Base-by-base conservation (phyloP, 306 rosid species). In the Vigna unguiculata region DNA sequence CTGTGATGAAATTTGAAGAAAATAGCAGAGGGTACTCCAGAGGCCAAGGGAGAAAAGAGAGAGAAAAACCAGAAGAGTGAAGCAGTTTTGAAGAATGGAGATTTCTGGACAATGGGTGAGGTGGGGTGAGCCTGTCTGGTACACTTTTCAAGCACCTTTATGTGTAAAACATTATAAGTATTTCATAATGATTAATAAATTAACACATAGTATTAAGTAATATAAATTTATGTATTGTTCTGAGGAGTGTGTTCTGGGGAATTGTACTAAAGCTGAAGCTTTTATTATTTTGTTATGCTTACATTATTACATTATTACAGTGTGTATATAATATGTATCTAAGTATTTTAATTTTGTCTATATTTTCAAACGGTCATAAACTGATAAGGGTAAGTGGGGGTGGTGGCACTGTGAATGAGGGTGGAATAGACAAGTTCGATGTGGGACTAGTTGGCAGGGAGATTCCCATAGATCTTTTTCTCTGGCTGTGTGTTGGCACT, bases 301-400 rank as follows among this genome's bases (percentile, higher is more conserved):
- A 34, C 36, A 32, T 32, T 32, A 24, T 24, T n/a, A n/a, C n/a
- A n/a, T n/a, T 24, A 28, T 28, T 28, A 4, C 30, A 28, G 30
- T 28, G 30, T 28, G 0, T 28, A 13, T 67, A 21, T 12, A 36
- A 2, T 41, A 11, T 43, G 5, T 10, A 67, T 41, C 10, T 25
- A 78, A 17, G 7, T 45, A 53, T 12, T 63, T 52, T 19, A 25
- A 12, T 58, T 58, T 52, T 69, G 71, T 74, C 46, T 20, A 7
- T 55, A 54, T 52, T 20, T 45, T 78, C 85, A 71, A 90, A 93
- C 98, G 98, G 93, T 87, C 85, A 14, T 78, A 87, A 87, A 93
- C 92, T 79, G 86, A 71, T 8, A 78, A 49, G 79, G 81, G 63
- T 81, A 79, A 86, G 86, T 43, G 11, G 13, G 47, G 16, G 48